These are phyloP conservation scores for Ophiocytium majus DNA, from an alignment of 352 stramenopile genomes.

Conservation along the genomic window DNA sequence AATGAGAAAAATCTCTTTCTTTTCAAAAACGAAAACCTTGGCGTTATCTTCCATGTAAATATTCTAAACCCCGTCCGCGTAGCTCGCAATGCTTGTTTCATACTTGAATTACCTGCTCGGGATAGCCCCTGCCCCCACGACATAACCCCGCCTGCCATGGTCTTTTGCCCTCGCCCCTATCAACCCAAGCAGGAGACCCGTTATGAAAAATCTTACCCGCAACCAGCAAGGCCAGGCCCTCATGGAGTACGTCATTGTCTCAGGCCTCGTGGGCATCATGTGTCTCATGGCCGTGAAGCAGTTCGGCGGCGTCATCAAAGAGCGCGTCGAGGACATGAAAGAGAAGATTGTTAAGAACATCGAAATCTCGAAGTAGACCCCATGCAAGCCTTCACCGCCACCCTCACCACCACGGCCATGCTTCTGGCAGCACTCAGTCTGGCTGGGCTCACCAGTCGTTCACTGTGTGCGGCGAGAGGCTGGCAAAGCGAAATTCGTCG, in stretches of 20 bases:
- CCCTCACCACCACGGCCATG: too few relatives aligned
- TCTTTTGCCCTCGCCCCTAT: too few relatives aligned
- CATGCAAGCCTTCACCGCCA: neutral
- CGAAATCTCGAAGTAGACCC: neutral
- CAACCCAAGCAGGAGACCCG: neutral
- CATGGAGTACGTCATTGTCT: conserved; percentile 11
- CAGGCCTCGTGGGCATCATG: neutral
- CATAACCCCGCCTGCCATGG: too few relatives aligned
- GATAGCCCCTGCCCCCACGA: too few relatives aligned
- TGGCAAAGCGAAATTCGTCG: too few relatives aligned
- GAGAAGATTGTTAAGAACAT: neutral
- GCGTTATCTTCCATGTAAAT: conserved; percentile 6
- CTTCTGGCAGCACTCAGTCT: too few relatives aligned
- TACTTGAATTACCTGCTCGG: neutral
- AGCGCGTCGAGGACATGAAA: conserved; percentile 5
- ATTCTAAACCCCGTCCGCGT: too few relatives aligned
- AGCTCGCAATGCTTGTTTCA: too few relatives aligned
- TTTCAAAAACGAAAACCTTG: conserved; percentile 12
- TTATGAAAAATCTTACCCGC: neutral
- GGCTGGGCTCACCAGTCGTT: too few relatives aligned
- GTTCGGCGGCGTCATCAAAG: neutral
- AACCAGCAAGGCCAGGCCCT: neutral
- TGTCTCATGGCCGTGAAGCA: conserved; percentile 4
- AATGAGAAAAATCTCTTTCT: conserved; percentile 12
- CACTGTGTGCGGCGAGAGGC: too few relatives aligned